Base-by-base conservation (phyloP, 73 alveolate genomes). In the Symbiodinium pilosum region DNA sequence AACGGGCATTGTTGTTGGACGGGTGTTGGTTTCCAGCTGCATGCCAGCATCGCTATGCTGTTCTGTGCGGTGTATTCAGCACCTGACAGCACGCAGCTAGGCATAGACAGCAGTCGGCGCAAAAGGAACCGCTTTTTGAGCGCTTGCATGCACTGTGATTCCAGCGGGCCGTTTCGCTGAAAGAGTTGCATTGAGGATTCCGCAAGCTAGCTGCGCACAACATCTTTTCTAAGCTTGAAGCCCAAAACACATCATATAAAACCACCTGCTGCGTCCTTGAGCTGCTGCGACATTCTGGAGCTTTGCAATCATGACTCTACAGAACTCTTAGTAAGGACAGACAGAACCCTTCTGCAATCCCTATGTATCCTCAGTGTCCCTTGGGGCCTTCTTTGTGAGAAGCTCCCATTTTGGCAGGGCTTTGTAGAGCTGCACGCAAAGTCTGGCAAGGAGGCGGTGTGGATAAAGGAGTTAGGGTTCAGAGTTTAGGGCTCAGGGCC, bases 71-170 rank as follows among this genome's bases (percentile, higher is more conserved):
- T 20, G 38, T 44, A 43, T 64, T 36, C 84, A 36, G 94, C 64
- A 54, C 32, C 39, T 32, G 84, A 36, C 94, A 86, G 94, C 94
- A 86, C 94, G 94, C 94, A 86, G 68, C 42, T 54, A 39, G 84
- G 94, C 94, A 86, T 34, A 52, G 11, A 52, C 36, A 54, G 41
- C 41, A 36, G 83, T 86, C 94, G 54, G 73, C 43, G 84, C 84
- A 86, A 51, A 71, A 86, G 93, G 93, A 86, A 86, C 93, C 93
- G 93, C 93, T 86, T 52, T 68, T 86, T 86, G 93, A 86, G 93
- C 93, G 75, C 56, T 51, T 52, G 38, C 54, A 42, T 86, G 93
- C 93, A 86, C 56, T 18, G 93, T 86, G 93, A 86, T 86, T 86
- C 93, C 71, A 47, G 93, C 93, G 93, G 93, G 93, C 93, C 93